Conservation (phyloP, 148 eudicot species). For the Suaeda aralocaspica region DNA sequence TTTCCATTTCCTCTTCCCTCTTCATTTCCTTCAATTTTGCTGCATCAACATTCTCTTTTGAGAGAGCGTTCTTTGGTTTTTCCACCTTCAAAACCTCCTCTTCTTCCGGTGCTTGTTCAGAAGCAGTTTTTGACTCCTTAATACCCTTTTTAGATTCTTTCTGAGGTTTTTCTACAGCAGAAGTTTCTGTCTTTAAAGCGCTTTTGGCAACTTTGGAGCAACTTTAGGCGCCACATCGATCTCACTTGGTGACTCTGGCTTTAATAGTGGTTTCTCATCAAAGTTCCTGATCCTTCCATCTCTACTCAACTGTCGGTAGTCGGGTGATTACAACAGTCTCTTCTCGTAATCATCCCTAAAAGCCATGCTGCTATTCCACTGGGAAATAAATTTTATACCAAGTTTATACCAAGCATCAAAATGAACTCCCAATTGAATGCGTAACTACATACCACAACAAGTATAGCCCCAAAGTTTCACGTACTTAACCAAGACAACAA, state of each 20-base stretch:
- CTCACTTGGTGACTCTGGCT: slow-evolving; percentile 32
- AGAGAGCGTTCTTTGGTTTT: slow-evolving; percentile 31
- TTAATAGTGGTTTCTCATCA: slow-evolving; percentile 69
- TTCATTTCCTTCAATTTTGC: slow-evolving; percentile 59
- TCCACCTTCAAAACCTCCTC: slow-evolving; percentile 36
- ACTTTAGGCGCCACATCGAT: slow-evolving; percentile 30
- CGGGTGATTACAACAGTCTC: slow-evolving; percentile 64
- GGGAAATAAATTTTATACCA: slow-evolving; percentile 51
- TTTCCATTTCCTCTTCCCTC: slow-evolving; percentile 77
- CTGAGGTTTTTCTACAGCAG: slow-evolving; percentile 34
- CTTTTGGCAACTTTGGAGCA: slow-evolving; percentile 32
- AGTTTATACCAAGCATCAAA: too few species aligned
- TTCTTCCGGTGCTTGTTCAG: slow-evolving; percentile 37
- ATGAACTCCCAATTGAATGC: too few species aligned
- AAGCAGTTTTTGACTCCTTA: slow-evolving; percentile 27
- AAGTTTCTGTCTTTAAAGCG: slow-evolving; percentile 21
- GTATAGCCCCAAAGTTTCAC: neutral
- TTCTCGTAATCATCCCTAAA: slow-evolving; percentile 75
- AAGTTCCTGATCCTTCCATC: slow-evolving; percentile 84
- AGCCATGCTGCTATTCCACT: slow-evolving; percentile 57
- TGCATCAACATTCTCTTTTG: slow-evolving; percentile 45
- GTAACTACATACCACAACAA: too few species aligned
- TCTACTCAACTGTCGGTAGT: slow-evolving; percentile 61
- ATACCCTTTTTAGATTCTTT: slow-evolving; percentile 41
- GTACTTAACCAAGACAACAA: neutral